Evolutionary conservation across 805 yeast species (phyloP).

Genomic region (Sporopachydermia quercuum): DNA sequence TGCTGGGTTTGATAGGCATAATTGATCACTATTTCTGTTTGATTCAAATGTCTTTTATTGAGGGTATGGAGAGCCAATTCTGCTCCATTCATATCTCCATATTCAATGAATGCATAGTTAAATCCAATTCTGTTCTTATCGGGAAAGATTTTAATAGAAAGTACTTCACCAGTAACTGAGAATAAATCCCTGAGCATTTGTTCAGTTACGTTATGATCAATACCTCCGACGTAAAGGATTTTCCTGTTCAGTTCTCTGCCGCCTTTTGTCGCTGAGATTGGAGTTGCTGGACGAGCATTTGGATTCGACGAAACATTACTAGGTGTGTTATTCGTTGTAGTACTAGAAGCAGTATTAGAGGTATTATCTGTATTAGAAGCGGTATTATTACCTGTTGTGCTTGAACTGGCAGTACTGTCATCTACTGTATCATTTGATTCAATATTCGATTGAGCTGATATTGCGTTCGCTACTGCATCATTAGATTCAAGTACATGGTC

Average conservation of each 20-base stretch:
- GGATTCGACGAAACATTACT: no score
- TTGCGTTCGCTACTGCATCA: no score
- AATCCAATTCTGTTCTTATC: slow-evolving; percentile 60
- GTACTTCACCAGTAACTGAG: slow-evolving; percentile 43
- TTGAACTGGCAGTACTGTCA: no score
- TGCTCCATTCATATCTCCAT: slow-evolving; percentile 41
- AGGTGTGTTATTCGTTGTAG: no score
- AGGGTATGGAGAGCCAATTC: slow-evolving; percentile 44
- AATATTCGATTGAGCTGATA: no score
- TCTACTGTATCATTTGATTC: no score
- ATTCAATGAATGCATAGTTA: slow-evolving; percentile 79
- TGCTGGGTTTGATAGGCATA: slow-evolving; percentile 81
- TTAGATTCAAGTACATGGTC: no score
- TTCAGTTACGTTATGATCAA: slow-evolving; percentile 52
- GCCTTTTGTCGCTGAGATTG: slow-evolving; percentile 47
- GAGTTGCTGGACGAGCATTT: background rate
- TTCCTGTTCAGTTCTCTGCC: slow-evolving; percentile 68
- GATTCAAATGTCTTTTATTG: slow-evolving; percentile 40
- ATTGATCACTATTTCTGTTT: slow-evolving; percentile 46
- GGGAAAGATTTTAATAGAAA: slow-evolving; percentile 51
- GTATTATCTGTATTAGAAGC: no score
- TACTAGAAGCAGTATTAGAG: no score
- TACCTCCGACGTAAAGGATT: slow-evolving; percentile 64
- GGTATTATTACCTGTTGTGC: no score
- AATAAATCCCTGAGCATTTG: slow-evolving; percentile 47